Conservation (phyloP, 192 early-diverging fungal genomes). For the Umbelopsis sp. region DNA sequence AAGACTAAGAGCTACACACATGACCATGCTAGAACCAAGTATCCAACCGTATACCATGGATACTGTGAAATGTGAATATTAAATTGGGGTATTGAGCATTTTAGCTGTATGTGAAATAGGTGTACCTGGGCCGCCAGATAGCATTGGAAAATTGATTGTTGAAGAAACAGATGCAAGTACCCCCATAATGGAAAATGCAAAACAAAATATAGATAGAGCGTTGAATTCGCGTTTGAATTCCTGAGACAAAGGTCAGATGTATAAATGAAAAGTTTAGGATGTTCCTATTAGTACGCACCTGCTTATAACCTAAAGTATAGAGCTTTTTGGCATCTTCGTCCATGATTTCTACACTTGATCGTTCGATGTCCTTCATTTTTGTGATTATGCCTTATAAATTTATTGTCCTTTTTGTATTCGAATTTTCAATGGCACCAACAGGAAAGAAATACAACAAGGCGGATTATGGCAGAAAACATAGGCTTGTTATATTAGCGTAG, state of each 20-base stretch:
- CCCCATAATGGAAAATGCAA: slow-evolving; percentile 13
- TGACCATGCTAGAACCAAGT: slow-evolving; percentile 40
- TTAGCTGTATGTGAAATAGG: neutral
- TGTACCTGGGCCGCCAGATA: slow-evolving; percentile 7
- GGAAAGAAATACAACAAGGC: no score
- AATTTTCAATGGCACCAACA: no score
- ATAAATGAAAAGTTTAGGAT: neutral
- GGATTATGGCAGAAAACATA: no score
- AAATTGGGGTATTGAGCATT: neutral
- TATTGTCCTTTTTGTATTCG: neutral
- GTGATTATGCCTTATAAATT: neutral
- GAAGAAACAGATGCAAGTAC: slow-evolving; percentile 11
- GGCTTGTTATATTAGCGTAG: no score
- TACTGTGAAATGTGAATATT: neutral
- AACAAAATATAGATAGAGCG: neutral
- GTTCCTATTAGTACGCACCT: neutral
- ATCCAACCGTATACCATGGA: slow-evolving; percentile 49
- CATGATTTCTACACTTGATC: neutral
- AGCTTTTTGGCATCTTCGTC: slow-evolving; percentile 10
- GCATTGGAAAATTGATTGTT: slow-evolving; percentile 19
- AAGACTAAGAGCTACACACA: slow-evolving; percentile 39
- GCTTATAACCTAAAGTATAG: neutral
- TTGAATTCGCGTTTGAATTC: slow-evolving; percentile 18
- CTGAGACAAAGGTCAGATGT: neutral
- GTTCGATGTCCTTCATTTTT: slow-evolving; percentile 13